phyloP scores from a whole-genome alignment of 2,329 filamentous ascomycete genomes.

The Talaromyces amestolkiae region DNA sequence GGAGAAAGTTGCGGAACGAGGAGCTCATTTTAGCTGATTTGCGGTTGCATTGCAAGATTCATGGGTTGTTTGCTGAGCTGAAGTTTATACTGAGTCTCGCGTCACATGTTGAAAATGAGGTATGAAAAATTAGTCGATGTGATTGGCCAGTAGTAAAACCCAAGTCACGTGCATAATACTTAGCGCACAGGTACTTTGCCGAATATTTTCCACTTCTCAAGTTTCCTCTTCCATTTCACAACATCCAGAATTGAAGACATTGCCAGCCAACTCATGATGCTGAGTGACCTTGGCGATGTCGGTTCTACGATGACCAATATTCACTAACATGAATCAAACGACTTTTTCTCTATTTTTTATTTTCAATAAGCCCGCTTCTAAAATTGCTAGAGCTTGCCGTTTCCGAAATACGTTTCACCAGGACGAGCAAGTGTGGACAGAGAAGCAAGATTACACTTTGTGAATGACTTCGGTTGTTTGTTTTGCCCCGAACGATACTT shows the following conservation, averaged over 20 bases:
- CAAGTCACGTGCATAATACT: slow-evolving; percentile 7
- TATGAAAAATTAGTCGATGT: not conserved
- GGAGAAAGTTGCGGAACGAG: slow-evolving; percentile 30
- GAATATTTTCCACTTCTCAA: slow-evolving; percentile 4
- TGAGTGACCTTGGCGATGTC: not conserved
- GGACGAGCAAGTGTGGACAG: slow-evolving; percentile 57
- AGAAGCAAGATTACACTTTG: slow-evolving; percentile 53
- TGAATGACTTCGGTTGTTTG: slow-evolving; percentile 22
- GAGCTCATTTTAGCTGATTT: slow-evolving; percentile 27
- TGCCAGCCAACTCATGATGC: slow-evolving; percentile 11
- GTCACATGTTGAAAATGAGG: slow-evolving; percentile 10
- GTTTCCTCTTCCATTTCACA: slow-evolving; percentile 10
- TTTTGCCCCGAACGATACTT: slow-evolving; percentile 38
- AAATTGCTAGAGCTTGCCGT: slow-evolving; percentile 58
- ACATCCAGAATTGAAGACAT: not conserved
- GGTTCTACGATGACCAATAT: not conserved
- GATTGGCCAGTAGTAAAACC: not conserved
- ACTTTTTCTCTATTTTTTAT: not conserved
- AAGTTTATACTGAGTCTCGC: not conserved
- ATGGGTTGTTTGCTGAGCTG: not conserved
- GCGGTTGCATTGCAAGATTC: not conserved
- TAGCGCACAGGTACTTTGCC: slow-evolving; percentile 4
- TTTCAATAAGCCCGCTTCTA: slow-evolving; percentile 39
- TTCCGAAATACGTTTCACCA: slow-evolving; percentile 45
- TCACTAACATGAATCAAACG: not conserved